phyloP scores from a whole-genome alignment of 2,329 filamentous ascomycete genomes.

The Exserohilum turcica region DNA sequence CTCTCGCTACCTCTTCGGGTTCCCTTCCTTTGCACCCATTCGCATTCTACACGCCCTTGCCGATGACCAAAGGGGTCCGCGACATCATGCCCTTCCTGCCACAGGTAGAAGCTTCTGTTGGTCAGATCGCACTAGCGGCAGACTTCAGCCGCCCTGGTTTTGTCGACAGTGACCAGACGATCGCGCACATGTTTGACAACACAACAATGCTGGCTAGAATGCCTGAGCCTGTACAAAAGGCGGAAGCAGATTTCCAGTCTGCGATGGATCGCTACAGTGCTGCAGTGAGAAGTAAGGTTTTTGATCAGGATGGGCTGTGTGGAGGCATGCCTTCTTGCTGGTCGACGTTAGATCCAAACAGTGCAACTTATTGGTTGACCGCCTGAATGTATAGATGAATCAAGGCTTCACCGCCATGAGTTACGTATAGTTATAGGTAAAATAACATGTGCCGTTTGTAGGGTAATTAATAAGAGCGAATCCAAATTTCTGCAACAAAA shows the following conservation, averaged over 20 bases:
- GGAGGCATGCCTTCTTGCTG: conserved; percentile 4
- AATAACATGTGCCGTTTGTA: too few species aligned
- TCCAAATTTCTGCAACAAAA: too few species aligned
- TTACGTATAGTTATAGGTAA: too few species aligned
- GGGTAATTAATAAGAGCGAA: too few species aligned
- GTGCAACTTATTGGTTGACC: background rate
- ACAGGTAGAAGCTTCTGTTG: conserved; percentile 1
- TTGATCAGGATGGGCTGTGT: background rate
- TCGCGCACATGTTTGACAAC: conserved; percentile 4
- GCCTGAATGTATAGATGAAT: too few species aligned
- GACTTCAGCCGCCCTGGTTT: background rate
- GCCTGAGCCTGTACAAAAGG: background rate
- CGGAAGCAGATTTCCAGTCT: background rate
- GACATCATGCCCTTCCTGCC: conserved; percentile 2
- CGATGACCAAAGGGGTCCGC: background rate
- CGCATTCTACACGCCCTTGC: conserved; percentile 8
- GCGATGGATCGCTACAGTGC: background rate
- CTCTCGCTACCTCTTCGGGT: background rate
- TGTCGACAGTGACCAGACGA: background rate
- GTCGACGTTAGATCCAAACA: background rate
- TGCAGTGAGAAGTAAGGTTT: background rate
- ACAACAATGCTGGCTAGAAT: background rate
- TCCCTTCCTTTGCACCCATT: conserved; percentile 10
- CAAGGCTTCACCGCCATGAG: too few species aligned
- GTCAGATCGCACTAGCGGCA: background rate